Percentiles rank a stretch among this genome's conserved stretches.
Evolutionary conservation across 331 rosid species (phyloP).

Genomic region (Quercus phellos): DNA sequence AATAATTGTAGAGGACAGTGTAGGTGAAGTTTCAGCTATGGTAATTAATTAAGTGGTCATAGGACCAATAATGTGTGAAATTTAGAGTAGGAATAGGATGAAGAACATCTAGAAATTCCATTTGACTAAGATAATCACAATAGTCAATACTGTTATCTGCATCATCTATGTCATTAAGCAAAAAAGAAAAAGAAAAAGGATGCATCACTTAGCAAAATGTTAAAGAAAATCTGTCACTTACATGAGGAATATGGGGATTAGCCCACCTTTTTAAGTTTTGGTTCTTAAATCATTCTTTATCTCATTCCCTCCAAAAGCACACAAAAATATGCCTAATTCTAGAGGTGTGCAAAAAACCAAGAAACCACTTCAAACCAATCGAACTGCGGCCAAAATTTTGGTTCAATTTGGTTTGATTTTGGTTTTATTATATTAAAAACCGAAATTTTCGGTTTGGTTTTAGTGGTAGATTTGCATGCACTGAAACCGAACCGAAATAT

Average conservation of each 20-base stretch:
- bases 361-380: too few species aligned
- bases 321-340: not conserved
- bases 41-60: constrained; percentile 4
- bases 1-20: not conserved
- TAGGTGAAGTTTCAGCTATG: constrained; percentile 19
- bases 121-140: constrained; percentile 25
- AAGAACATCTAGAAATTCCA: constrained; percentile 24
- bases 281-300: constrained; percentile 18
- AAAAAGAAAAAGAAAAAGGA: constrained; percentile 4
- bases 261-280: not conserved
- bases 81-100: not conserved
- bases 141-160: not conserved
- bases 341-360: too few species aligned
- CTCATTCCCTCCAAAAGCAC: constrained; percentile 1
- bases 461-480: too few species aligned
- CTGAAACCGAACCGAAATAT: too few species aligned
- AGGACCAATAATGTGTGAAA: constrained; percentile 11
- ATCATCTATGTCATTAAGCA: not conserved
- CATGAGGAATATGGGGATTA: constrained; percentile 10
- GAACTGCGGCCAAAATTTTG: too few species aligned
- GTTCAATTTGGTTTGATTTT: too few species aligned
- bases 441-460: too few species aligned
- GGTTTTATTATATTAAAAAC: too few species aligned
- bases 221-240: constrained; percentile 26
- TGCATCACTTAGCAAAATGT: constrained; percentile 15